A percentile compares a stretch with the other conserved stretches of the same genome.
phyloP scores from a whole-genome alignment of 2,329 filamentous ascomycete genomes.

The Cadophora sp. region DNA sequence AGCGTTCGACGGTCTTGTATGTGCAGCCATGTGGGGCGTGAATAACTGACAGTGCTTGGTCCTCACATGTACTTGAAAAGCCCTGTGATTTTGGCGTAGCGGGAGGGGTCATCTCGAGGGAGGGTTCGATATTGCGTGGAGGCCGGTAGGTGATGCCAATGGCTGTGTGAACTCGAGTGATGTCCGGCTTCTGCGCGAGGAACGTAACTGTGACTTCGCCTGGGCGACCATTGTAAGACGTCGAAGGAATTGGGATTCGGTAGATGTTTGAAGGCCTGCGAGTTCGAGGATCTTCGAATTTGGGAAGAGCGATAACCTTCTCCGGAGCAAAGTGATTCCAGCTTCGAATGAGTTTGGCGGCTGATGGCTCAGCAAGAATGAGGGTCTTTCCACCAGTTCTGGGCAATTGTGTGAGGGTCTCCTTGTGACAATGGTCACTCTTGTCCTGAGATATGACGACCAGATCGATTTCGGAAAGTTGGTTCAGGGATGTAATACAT shows the following conservation, averaged over 20 bases:
- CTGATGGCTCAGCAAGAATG: constrained; percentile 70
- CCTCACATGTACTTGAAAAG: constrained; percentile 40
- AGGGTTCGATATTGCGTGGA: constrained; percentile 3
- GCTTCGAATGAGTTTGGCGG: constrained; percentile 67
- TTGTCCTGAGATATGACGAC: constrained; percentile 67
- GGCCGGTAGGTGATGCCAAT: constrained; percentile 73
- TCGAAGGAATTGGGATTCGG: constrained; percentile 60
- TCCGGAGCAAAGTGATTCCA: constrained; percentile 72
- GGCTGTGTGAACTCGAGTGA: constrained; percentile 68
- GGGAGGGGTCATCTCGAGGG: constrained; percentile 20
- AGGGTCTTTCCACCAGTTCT: constrained; percentile 58
- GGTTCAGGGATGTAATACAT: constrained; percentile 62
- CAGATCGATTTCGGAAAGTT: constrained; percentile 60
- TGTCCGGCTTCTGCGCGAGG: constrained; percentile 65
- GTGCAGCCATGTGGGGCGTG: constrained; percentile 70
- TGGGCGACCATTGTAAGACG: constrained; percentile 56
- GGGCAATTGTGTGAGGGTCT: constrained; percentile 70
- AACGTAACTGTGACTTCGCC: constrained; percentile 77
- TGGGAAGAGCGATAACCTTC: constrained; percentile 53
- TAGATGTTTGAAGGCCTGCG: constrained; percentile 39
- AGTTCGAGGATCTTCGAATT: constrained; percentile 52
- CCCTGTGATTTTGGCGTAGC: constrained; percentile 14
- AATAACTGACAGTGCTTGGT: constrained; percentile 61
- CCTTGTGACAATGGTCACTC: constrained; percentile 74
- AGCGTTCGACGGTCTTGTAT: constrained; percentile 59